Evolutionary conservation across 371 early-diverging fungal genomes (phyloP), one percentile per base, ranked within the genome.

Genomic region (Mortierella sp.): DNA sequence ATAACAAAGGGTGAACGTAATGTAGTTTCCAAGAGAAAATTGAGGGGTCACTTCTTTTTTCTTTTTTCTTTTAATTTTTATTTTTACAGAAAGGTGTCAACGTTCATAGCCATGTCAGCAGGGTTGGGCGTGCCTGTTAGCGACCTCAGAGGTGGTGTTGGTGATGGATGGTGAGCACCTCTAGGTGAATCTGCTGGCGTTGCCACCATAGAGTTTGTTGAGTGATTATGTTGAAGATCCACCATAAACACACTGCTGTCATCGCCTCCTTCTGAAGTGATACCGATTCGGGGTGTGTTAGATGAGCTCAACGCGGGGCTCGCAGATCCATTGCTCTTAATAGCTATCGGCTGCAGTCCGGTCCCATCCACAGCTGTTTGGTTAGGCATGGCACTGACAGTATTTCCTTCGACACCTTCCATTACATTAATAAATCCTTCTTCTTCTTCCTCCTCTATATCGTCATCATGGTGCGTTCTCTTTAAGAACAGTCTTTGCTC

Each of bases 81-180:
- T 17, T 45, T 40, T 26, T 26, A 58, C 12, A 19, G 31, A 12
- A 40, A 28, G 13, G 23, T 60, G 45, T 66, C 66, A 26, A 66
- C 22, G 49, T 58, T 57, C 66, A 66, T 66, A 26, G 47, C n/a
- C 22, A 19, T 55, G 35, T 66, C 66, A 26, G 61, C 37, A 6
- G 71, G 64, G 49, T 68, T 68, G 10, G 77, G 77, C 8, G 77
- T 77, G 54, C 72, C 68, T 32, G 77, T 72, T 34, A 64, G 40
- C 17, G 77, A 77, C 65, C 77, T 53, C 0, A 60, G 59, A 1
- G 77, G 66, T 3, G 77, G 77, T 28, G 77, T 61, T 40, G 77
- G 61, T 23, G 72, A 35, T 19, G 61, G 61, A 22, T 72, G 69
- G n/a, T 69, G 59, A 13, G 47, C 10, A 19, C 65, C 64, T 28